phyloP scores from a whole-genome alignment of 1,139 yeast genomes.

The Blastobotrys apis region DNA sequence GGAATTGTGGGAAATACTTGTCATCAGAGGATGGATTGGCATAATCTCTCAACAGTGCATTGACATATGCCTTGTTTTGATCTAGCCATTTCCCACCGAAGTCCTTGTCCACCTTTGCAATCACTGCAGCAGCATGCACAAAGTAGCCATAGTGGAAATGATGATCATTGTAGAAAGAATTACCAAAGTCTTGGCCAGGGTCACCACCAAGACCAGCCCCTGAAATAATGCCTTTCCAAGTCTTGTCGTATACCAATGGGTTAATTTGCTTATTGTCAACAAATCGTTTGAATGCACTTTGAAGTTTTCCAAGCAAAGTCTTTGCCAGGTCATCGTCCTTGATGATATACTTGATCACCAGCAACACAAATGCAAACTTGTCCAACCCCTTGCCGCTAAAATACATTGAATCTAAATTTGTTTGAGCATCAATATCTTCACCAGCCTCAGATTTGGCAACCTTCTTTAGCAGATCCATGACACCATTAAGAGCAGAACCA shows the following conservation, averaged over 20 bases:
- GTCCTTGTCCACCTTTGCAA: constrained; percentile 55
- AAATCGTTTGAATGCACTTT: constrained; percentile 51
- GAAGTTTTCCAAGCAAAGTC: constrained; percentile 45
- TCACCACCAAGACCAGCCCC: constrained; percentile 44
- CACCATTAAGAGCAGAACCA: constrained; percentile 40
- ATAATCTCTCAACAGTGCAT: constrained; percentile 60
- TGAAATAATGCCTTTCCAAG: constrained; percentile 61
- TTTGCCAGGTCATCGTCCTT: constrained; percentile 48
- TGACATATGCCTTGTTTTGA: constrained; percentile 57
- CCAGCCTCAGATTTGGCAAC: constrained; percentile 55
- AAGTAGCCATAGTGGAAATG: constrained; percentile 72
- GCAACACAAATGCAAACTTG: constrained; percentile 66
- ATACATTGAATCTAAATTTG: constrained; percentile 52
- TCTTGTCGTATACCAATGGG: constrained; percentile 63
- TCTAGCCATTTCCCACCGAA: constrained; percentile 60
- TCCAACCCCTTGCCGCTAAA: constrained; percentile 67
- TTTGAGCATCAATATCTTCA: constrained; percentile 51
- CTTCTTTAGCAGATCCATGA: constrained; percentile 38
- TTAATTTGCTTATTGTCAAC: constrained; percentile 45
- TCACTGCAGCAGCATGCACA: constrained; percentile 66
- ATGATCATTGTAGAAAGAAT: constrained; percentile 63
- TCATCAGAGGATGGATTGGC: constrained; percentile 61
- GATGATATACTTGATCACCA: constrained; percentile 53
- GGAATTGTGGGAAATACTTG: constrained; percentile 59
- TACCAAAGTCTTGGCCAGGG: constrained; percentile 53